These are phyloP conservation scores for Linanthus parryae DNA, from an alignment of 148 eudicot genomes.

Conservation along the genomic window DNA sequence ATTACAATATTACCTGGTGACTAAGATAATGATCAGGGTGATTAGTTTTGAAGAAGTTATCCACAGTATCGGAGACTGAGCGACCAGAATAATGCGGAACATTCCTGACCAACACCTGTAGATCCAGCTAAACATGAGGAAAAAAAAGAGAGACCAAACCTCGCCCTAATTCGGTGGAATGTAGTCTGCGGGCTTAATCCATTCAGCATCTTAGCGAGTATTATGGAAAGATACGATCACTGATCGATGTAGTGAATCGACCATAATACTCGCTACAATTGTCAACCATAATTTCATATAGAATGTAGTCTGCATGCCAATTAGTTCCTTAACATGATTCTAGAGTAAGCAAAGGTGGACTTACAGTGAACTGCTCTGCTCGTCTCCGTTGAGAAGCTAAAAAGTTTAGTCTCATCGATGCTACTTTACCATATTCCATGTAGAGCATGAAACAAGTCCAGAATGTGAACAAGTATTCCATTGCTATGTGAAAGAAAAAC, in stretches of 20 bases:
- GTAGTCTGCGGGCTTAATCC: too few species aligned
- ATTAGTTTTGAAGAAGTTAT: slow-evolving; percentile 71
- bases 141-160: too few species aligned
- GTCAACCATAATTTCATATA: too few species aligned
- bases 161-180: too few species aligned
- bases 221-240: too few species aligned
- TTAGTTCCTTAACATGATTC: too few species aligned
- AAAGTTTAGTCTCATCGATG: slow-evolving; percentile 72
- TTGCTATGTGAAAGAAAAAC: slow-evolving; percentile 77
- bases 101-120: slow-evolving; percentile 85
- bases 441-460: slow-evolving; percentile 95
- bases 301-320: too few species aligned
- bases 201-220: too few species aligned
- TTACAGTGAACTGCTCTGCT: slow-evolving; percentile 84
- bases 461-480: slow-evolving; percentile 84
- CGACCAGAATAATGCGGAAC: slow-evolving; percentile 66
- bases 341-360: slow-evolving; percentile 18
- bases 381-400: slow-evolving; percentile 73
- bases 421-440: slow-evolving; percentile 73
- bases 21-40: slow-evolving; percentile 77
- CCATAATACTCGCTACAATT: too few species aligned
- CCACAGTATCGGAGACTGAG: slow-evolving; percentile 77
- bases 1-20: slow-evolving; percentile 76
- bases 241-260: too few species aligned
- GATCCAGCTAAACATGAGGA: too few species aligned